Evolutionary conservation across 495 filamentous ascomycete genomes (phyloP).

Genomic region (Hypoxylon trugodes): DNA sequence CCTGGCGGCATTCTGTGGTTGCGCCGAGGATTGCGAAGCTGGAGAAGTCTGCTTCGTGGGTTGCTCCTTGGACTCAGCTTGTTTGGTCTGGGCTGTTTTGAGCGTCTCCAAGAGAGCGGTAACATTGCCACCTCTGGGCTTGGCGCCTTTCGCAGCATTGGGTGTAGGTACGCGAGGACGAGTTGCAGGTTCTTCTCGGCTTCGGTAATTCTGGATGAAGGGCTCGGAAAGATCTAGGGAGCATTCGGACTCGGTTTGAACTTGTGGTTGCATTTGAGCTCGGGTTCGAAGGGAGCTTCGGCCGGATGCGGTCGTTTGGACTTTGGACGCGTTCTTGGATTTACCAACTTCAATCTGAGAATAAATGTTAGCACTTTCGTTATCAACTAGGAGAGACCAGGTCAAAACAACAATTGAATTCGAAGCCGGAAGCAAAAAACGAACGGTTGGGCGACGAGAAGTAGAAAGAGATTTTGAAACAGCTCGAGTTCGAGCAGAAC

Average conservation of each 20-base stretch:
- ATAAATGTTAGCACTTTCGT: constrained; percentile 3
- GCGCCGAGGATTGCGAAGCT: constrained; percentile 16
- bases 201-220: constrained; percentile 15
- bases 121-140: constrained; percentile 36
- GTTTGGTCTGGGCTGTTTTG: constrained; percentile 38
- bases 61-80: constrained; percentile 31
- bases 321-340: constrained; percentile 32
- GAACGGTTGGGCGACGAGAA: background rate
- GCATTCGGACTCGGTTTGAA: constrained; percentile 54
- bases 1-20: constrained; percentile 31
- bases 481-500: background rate
- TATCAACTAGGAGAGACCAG: background rate
- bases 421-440: background rate
- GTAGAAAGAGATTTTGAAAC: background rate
- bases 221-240: constrained; percentile 50
- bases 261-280: constrained; percentile 55
- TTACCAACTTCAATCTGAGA: constrained; percentile 3
- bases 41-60: constrained; percentile 37
- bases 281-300: constrained; percentile 40
- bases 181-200: constrained; percentile 42
- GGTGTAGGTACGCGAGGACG: constrained; percentile 13
- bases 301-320: constrained; percentile 38
- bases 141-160: constrained; percentile 20
- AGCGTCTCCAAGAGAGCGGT: constrained; percentile 43
- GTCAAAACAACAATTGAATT: background rate